Evolutionary conservation across 2,329 filamentous ascomycete species (phyloP).

Genomic region (Fusarium xyrophilum): DNA sequence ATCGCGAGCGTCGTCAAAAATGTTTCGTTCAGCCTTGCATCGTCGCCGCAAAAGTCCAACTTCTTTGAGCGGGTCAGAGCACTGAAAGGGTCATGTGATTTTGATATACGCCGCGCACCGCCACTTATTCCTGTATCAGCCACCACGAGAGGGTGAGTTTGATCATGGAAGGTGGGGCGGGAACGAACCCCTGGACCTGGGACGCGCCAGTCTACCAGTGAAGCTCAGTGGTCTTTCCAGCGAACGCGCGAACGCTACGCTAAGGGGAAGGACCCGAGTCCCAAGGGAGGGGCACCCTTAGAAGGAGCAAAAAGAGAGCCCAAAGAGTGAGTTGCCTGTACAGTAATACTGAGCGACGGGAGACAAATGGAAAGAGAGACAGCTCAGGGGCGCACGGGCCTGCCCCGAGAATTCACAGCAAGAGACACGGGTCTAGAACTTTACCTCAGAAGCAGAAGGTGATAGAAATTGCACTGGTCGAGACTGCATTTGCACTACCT

Average conservation of each 20-base stretch:
- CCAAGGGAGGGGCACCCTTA: conserved; percentile 27
- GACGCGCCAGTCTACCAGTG: neutral
- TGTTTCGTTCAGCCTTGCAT: conserved; percentile 43
- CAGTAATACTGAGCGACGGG: neutral
- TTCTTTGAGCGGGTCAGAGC: conserved; percentile 30
- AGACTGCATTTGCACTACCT: neutral
- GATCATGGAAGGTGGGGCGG: conserved; percentile 15
- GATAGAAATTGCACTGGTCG: conserved; percentile 36
- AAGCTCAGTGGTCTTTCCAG: conserved; percentile 14
- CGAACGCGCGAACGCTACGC: conserved; percentile 30
- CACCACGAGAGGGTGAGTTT: conserved; percentile 1
- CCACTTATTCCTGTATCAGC: neutral
- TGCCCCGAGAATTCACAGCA: conserved; percentile 33
- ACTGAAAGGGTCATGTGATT: conserved; percentile 36
- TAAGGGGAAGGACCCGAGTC: conserved; percentile 36
- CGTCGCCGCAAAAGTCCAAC: conserved; percentile 34
- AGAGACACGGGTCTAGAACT: conserved; percentile 39
- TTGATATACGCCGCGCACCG: neutral
- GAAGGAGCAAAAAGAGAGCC: conserved; percentile 11
- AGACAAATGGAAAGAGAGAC: conserved; percentile 6
- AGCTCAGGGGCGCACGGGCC: conserved; percentile 35
- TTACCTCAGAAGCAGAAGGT: conserved; percentile 34
- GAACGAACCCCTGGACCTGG: conserved; percentile 19
- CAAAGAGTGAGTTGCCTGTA: conserved; percentile 3
- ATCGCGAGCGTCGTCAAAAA: conserved; percentile 34